Percentiles rank a stretch among this genome's conserved stretches.
Conservation (phyloP, 2,329 filamentous ascomycete genomes). For the Xylariomycetidae sp. region DNA sequence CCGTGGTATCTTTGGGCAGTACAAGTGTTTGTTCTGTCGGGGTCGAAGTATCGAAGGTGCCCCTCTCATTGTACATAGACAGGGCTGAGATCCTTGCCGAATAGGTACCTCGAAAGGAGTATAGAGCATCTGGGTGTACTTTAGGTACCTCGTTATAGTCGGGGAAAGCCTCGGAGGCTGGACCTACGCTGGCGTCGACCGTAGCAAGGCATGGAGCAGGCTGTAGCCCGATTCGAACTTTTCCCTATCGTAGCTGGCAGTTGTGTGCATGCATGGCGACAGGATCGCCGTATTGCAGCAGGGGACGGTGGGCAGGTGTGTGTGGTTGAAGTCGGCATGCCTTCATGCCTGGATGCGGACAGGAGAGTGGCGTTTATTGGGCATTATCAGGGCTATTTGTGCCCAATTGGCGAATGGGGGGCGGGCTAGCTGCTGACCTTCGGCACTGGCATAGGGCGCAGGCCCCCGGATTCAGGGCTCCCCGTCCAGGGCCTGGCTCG, state of each 20-base stretch:
- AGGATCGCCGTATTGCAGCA: background rate
- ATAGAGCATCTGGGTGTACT: background rate
- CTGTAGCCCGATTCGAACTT: background rate
- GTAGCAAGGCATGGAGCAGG: background rate
- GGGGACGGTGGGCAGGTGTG: background rate
- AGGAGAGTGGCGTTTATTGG: conserved; percentile 8
- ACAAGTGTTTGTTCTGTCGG: background rate
- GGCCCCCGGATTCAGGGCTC: conserved; percentile 3
- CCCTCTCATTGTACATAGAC: background rate
- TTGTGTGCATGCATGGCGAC: background rate
- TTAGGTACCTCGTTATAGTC: background rate
- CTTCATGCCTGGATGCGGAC: conserved; percentile 6
- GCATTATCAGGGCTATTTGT: conserved; percentile 5
- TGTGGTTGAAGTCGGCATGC: background rate
- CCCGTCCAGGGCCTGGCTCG: conserved; percentile 3
- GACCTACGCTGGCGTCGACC: background rate
- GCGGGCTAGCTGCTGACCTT: too few species aligned
- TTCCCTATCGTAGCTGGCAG: background rate
- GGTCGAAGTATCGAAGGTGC: too few species aligned
- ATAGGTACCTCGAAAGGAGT: background rate
- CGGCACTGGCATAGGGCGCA: too few species aligned
- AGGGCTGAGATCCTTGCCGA: background rate
- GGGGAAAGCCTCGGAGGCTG: background rate
- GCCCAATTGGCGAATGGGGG: conserved; percentile 10
- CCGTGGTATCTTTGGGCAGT: conserved; percentile 2